Conservation (phyloP, 768 basidiomycete genomes). For the Grammothele lineata region DNA sequence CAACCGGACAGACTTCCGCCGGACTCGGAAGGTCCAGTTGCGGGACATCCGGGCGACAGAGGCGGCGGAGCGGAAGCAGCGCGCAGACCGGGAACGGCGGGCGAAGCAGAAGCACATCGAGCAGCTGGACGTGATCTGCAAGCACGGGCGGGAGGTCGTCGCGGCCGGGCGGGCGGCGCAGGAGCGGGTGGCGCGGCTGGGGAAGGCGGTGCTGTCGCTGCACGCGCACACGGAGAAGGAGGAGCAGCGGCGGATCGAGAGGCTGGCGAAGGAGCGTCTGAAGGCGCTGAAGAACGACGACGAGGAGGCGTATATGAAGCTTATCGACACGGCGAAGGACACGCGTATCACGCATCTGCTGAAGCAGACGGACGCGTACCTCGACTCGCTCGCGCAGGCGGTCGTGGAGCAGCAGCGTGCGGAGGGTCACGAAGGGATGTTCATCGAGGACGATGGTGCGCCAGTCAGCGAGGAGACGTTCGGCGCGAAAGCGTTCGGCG, state of each 20-base stretch:
- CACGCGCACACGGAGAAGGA: slow-evolving; percentile 94
- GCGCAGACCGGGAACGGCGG: slow-evolving; percentile 85
- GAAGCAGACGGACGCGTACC: slow-evolving; percentile 89
- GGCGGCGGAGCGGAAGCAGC: slow-evolving; percentile 85
- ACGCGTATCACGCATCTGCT: slow-evolving; percentile 97
- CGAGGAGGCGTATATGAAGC: slow-evolving; percentile 99
- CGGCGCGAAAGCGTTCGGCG: slow-evolving; percentile 71
- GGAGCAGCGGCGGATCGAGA: slow-evolving; percentile 95
- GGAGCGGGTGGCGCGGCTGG: slow-evolving; percentile 55
- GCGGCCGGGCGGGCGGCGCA: slow-evolving; percentile 57
- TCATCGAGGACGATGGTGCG: slow-evolving; percentile 63
- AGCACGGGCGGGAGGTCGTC: slow-evolving; percentile 75
- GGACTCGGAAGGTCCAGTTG: slow-evolving; percentile 77
- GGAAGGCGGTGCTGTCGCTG: slow-evolving; percentile 76
- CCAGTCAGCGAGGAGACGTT: slow-evolving; percentile 86
- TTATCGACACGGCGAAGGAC: slow-evolving; percentile 98
- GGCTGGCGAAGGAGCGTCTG: slow-evolving; percentile 95
- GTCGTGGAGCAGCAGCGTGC: slow-evolving; percentile 91
- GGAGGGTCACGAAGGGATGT: slow-evolving; percentile 34
- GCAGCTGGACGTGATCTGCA: slow-evolving; percentile 81
- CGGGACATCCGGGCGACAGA: slow-evolving; percentile 90
- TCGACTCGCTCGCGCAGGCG: slow-evolving; percentile 92
- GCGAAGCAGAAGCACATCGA: slow-evolving; percentile 97
- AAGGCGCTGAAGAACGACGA: slow-evolving; percentile 97
- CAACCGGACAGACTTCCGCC: slow-evolving; percentile 89